These are phyloP conservation scores for Trichoderma polysporum DNA, from an alignment of 2,329 filamentous ascomycete species.

Conservation along the genomic window DNA sequence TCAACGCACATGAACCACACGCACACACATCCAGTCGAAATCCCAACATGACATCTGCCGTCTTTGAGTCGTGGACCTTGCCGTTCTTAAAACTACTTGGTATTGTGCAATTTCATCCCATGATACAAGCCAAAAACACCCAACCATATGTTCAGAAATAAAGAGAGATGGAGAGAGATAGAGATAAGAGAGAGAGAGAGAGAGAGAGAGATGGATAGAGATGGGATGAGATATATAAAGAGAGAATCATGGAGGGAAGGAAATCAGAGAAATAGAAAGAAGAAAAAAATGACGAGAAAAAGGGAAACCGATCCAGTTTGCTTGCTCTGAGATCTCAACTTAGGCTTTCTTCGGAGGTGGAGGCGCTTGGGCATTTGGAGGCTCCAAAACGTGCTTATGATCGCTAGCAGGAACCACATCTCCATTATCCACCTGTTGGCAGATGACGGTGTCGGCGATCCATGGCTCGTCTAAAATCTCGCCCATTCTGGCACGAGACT, in stretches of 20 bases:
- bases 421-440: conserved; percentile 71
- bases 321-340: background rate
- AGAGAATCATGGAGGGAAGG: background rate
- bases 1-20: background rate
- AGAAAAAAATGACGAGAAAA: background rate
- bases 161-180: background rate
- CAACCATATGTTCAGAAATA: background rate
- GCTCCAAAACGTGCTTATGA: conserved; percentile 84
- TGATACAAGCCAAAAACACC: conserved; percentile 4
- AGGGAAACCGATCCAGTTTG: background rate
- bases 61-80: background rate
- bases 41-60: background rate
- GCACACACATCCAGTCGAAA: background rate
- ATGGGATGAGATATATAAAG: background rate
- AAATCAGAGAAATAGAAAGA: background rate
- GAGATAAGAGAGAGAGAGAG: background rate
- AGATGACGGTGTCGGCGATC: conserved; percentile 83
- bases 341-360: conserved; percentile 7
- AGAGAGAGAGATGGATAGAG: background rate
- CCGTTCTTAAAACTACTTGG: background rate
- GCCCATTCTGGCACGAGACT: conserved; percentile 76
- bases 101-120: conserved; percentile 14
- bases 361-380: conserved; percentile 50
- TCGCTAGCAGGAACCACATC: conserved; percentile 69
- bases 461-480: conserved; percentile 88